Evolutionary conservation across 2,329 filamentous ascomycete genomes (phyloP), one percentile per base, ranked within the genome.

Genomic region (Dactylellina haptotyla): DNA sequence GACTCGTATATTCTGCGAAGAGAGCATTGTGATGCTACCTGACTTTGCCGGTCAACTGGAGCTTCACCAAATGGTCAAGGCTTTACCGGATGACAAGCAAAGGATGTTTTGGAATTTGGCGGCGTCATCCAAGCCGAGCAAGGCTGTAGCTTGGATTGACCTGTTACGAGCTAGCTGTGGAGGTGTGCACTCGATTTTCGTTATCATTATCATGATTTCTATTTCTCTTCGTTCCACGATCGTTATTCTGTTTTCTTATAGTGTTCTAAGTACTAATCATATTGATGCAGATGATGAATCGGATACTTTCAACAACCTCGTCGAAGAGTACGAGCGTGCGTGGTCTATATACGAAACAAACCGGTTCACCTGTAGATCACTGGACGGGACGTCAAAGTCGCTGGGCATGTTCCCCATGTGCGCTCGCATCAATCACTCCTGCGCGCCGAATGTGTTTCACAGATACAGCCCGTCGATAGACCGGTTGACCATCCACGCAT

Each of bases 381-480:
- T 56, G n/a, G 30, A 56, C 30, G 30, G 14, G 3, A 14, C 32
- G 5, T n/a, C 6, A 6, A 54, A 37, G 18, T 46, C 26, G 0
- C 69, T 73, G 6, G 76, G 75, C 26, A 28, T 79, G 3, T 78
- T 77, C 71, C 63, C 80, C 32, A 46, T 75, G 41, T 75, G 71
- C 39, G 69, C 76, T 12, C 77, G 77, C 0, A 70, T 80, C 54
- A 80, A 80, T 10, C 79, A 80, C 43, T 77, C 77, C 5, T 80
- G 79, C 63, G 48, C 43, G 0, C 74, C 73, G 2, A 80, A 80
- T 50, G 76, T 78, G 0, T 76, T 78, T 43, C 70, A 76, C 14
- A 63, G 53, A 1, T 80, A 78, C 77, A 78, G 77, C n/a, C 59
- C 58, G 1, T 45, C 64, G 2, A 63, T 76, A 8, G 32, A 71